Conservation (phyloP, 2,329 filamentous ascomycete species). For the Fusarium citri region DNA sequence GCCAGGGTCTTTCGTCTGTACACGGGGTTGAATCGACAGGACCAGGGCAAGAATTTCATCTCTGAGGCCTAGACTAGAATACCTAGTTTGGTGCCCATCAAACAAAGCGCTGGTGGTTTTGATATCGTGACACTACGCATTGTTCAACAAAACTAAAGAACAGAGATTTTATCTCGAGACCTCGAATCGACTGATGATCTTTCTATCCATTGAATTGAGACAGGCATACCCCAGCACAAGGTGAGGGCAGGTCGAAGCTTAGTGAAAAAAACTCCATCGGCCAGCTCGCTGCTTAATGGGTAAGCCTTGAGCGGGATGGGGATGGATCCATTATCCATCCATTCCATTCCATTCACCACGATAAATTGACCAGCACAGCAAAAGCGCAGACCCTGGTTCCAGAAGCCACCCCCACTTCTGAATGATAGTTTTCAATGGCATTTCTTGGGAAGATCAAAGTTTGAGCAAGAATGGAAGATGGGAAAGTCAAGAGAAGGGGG, state of each 20-base stretch:
- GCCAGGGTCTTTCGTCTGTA: background rate
- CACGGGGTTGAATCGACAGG: background rate
- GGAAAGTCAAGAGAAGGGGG: conserved; percentile 1
- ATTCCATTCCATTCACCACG: conserved; percentile 24
- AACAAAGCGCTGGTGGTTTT: conserved; percentile 2
- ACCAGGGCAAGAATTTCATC: conserved; percentile 2
- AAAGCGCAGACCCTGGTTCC: conserved; percentile 22
- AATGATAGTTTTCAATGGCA: conserved; percentile 24
- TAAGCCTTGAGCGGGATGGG: conserved; percentile 20
- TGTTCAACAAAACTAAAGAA: conserved; percentile 16
- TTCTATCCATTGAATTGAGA: conserved; percentile 24
- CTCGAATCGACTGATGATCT: conserved; percentile 16
- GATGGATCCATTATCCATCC: conserved; percentile 35
- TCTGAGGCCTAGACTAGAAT: background rate
- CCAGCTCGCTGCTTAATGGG: conserved; percentile 35
- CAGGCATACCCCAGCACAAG: conserved; percentile 38
- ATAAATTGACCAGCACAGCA: conserved; percentile 30
- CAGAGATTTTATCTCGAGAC: conserved; percentile 13
- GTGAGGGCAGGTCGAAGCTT: conserved; percentile 20
- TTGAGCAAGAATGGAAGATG: conserved; percentile 5
- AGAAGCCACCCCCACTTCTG: conserved; percentile 30
- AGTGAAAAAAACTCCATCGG: conserved; percentile 34
- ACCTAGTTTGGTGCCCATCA: background rate
- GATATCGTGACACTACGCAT: conserved; percentile 6
- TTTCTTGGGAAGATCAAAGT: conserved; percentile 3